Conservation (phyloP, 495 filamentous ascomycete genomes). For the Ascobolus immersus region DNA sequence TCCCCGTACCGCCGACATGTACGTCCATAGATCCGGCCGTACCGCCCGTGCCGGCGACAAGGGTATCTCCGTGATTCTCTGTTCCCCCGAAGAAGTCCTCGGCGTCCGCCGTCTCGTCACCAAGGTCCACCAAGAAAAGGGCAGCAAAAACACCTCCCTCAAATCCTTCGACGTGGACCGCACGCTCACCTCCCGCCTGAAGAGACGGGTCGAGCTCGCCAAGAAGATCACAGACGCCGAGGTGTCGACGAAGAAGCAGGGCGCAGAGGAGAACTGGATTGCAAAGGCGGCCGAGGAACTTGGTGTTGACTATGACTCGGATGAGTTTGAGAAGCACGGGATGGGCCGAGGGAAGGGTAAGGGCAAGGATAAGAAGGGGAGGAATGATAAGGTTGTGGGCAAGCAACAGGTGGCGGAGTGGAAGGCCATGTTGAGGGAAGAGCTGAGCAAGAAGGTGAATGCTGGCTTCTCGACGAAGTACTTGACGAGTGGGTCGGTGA, state of each 20-base stretch:
- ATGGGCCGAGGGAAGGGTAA: slow-evolving; percentile 32
- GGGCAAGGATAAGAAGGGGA: slow-evolving; percentile 37
- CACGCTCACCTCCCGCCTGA: slow-evolving; percentile 46
- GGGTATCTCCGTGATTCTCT: slow-evolving; percentile 65
- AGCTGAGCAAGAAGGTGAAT: slow-evolving; percentile 58
- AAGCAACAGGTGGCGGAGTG: slow-evolving; percentile 37
- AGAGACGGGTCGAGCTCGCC: slow-evolving; percentile 45
- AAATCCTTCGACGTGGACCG: slow-evolving; percentile 58
- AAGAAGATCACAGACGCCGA: slow-evolving; percentile 61
- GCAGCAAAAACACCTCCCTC: slow-evolving; percentile 17
- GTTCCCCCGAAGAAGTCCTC: slow-evolving; percentile 69
- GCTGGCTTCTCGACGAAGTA: slow-evolving; percentile 79
- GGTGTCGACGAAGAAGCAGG: slow-evolving; percentile 66
- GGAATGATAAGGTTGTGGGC: slow-evolving; percentile 30
- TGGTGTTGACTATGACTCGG: slow-evolving; percentile 42
- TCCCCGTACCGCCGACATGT: slow-evolving; percentile 70
- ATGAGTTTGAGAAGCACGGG: slow-evolving; percentile 28
- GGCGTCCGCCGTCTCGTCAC: slow-evolving; percentile 60
- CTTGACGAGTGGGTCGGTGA: slow-evolving; percentile 50
- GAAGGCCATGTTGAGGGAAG: slow-evolving; percentile 33
- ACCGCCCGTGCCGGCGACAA: slow-evolving; percentile 55
- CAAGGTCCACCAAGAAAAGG: slow-evolving; percentile 45
- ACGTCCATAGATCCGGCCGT: slow-evolving; percentile 86
- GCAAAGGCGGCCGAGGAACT: slow-evolving; percentile 69
- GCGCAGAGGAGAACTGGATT: slow-evolving; percentile 63